phyloP scores from a whole-genome alignment of 139 green algal species.

The Tetradesmus obliquus region DNA sequence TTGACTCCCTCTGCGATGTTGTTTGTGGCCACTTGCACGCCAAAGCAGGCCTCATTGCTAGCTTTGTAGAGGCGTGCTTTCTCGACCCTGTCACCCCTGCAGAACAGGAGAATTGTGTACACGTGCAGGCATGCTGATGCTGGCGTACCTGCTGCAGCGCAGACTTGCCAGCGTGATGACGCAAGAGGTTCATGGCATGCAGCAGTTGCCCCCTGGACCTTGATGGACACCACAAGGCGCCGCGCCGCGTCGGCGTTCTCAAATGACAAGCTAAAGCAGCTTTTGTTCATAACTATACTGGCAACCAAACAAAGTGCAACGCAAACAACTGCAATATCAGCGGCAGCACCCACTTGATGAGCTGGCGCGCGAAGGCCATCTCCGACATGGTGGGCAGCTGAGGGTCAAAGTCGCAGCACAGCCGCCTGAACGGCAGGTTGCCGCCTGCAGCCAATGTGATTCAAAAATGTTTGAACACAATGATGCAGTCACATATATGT shows the following conservation, averaged over 20 bases:
- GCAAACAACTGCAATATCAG: no score
- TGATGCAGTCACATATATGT: no score
- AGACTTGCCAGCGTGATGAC: no score
- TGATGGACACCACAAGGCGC: no score
- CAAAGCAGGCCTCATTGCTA: slow-evolving; percentile 66
- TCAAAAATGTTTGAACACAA: not conserved
- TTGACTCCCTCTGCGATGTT: slow-evolving; percentile 79
- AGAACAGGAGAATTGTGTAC: not conserved
- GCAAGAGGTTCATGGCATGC: no score
- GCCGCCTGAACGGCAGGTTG: slow-evolving; percentile 83
- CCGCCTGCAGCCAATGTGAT: slow-evolving; percentile 32
- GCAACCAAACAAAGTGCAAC: no score
- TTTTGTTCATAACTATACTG: no score
- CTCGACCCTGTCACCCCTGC: slow-evolving; percentile 67
- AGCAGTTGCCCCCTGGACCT: no score
- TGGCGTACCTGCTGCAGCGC: not conserved
- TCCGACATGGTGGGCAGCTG: slow-evolving; percentile 78
- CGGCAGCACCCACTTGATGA: slow-evolving; percentile 63
- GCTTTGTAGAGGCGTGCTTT: slow-evolving; percentile 58
- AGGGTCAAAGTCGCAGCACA: slow-evolving; percentile 77
- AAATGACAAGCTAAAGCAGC: no score
- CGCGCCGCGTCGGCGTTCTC: no score
- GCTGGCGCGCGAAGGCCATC: slow-evolving; percentile 81
- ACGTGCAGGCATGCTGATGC: slow-evolving; percentile 9
- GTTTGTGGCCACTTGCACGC: slow-evolving; percentile 84